Conservation (phyloP, 768 basidiomycete species). For the Mycena metata region DNA sequence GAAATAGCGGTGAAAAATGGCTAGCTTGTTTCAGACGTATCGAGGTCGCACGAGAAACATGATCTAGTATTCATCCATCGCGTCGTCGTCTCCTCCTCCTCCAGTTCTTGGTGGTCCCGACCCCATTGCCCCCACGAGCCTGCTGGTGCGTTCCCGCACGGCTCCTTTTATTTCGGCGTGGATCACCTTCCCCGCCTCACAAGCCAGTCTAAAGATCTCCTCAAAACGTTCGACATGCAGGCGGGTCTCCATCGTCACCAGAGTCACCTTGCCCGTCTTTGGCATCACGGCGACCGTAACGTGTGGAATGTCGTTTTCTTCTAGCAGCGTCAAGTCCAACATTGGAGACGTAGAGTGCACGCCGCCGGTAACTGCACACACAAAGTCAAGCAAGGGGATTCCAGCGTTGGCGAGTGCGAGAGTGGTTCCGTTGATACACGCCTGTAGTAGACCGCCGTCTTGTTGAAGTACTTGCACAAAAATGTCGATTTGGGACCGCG, state of each 20-base stretch:
- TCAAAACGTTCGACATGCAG: constrained; percentile 93
- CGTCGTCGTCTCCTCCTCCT: constrained; percentile 49
- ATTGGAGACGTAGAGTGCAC: constrained; percentile 86
- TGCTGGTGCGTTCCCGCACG: constrained; percentile 71
- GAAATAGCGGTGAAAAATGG: constrained; percentile 93
- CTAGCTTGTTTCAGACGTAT: constrained; percentile 90
- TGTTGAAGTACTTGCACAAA: constrained; percentile 93
- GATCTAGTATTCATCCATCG: constrained; percentile 52
- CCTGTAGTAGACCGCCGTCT: constrained; percentile 92
- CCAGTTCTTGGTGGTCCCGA: constrained; percentile 50
- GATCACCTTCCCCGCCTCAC: constrained; percentile 82
- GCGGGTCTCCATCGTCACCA: constrained; percentile 95
- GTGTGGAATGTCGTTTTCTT: constrained; percentile 92
- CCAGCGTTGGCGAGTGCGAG: constrained; percentile 93
- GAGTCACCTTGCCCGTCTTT: constrained; percentile 83
- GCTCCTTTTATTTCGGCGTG: constrained; percentile 88
- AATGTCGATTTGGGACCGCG: constrained; percentile 94
- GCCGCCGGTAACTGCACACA: constrained; percentile 91
- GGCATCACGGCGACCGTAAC: constrained; percentile 93
- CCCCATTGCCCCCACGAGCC: constrained; percentile 74
- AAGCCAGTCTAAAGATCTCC: constrained; percentile 85
- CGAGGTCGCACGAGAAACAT: constrained; percentile 49
- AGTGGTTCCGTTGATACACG: constrained; percentile 95
- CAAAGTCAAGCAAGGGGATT: constrained; percentile 90
- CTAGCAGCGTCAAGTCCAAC: constrained; percentile 88